Evolutionary conservation across 345 rosid genomes (phyloP).

Genomic region (Populus davidiana): DNA sequence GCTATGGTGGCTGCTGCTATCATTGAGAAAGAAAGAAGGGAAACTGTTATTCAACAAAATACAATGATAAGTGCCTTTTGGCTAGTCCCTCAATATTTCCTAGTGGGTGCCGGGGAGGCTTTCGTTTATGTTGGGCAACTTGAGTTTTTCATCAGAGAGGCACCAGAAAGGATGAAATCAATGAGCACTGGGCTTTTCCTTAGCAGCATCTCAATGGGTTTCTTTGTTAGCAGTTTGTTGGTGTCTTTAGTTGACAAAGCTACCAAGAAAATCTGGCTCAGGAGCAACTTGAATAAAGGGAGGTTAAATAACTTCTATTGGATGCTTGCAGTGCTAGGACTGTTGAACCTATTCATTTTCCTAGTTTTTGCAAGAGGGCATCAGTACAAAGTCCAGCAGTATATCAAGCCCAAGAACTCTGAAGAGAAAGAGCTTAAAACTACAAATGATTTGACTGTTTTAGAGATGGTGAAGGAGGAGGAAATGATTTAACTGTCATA

Average conservation of each 20-base stretch:
- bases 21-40: constrained; percentile 59
- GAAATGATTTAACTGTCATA: not conserved
- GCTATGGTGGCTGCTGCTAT: constrained; percentile 72
- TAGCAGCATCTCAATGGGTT: constrained; percentile 82
- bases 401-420: constrained; percentile 11
- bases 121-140: constrained; percentile 90
- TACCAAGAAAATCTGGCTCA: constrained; percentile 63
- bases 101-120: constrained; percentile 93
- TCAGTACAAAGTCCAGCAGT: constrained; percentile 57
- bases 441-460: constrained; percentile 10
- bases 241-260: constrained; percentile 63
- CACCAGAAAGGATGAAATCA: constrained; percentile 89
- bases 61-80: constrained; percentile 60
- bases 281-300: constrained; percentile 58
- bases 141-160: constrained; percentile 87
- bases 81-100: constrained; percentile 74
- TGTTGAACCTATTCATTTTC: constrained; percentile 58
- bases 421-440: constrained; percentile 33
- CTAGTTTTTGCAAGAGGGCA: constrained; percentile 53
- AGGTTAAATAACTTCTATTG: constrained; percentile 69
- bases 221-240: constrained; percentile 73
- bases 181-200: constrained; percentile 93
- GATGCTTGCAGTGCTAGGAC: constrained; percentile 67
- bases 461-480: constrained; percentile 24
- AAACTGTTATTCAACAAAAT: constrained; percentile 21